Conservation (phyloP, 768 basidiomycete genomes). For the Pleurotus djamor region DNA sequence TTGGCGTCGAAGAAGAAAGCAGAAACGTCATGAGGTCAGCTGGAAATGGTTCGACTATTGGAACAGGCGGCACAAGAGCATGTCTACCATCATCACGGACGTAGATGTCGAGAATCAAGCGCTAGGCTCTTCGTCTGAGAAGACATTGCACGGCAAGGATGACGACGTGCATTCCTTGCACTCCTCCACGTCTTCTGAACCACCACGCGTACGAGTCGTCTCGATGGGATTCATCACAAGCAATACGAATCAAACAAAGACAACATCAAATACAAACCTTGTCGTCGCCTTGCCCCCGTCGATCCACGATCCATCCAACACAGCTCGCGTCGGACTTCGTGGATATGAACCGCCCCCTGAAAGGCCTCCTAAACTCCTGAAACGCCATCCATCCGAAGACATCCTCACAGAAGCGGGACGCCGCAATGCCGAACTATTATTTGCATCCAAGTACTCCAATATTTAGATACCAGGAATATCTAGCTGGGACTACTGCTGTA, state of each 20-base stretch:
- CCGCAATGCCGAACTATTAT: background rate
- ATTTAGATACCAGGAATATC: too few species aligned
- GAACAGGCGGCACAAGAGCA: background rate
- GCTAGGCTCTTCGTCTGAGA: background rate
- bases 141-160: background rate
- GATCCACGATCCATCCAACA: background rate
- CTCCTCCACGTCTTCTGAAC: background rate
- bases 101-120: background rate
- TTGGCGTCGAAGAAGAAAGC: background rate
- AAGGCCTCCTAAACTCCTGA: background rate
- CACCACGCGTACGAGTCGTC: background rate
- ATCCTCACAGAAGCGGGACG: background rate
- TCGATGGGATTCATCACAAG: background rate
- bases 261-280: background rate
- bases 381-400: background rate
- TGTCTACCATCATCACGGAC: background rate
- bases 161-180: background rate
- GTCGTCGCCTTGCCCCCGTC: background rate
- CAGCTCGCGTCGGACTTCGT: background rate
- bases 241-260: background rate
- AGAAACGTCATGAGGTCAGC: background rate
- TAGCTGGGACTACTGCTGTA: too few species aligned
- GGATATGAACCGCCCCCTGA: background rate
- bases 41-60: conserved; percentile 3
- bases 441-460: background rate